Base-by-base conservation (phyloP, 2,329 filamentous ascomycete genomes). In the Microcyclosporella mali region DNA sequence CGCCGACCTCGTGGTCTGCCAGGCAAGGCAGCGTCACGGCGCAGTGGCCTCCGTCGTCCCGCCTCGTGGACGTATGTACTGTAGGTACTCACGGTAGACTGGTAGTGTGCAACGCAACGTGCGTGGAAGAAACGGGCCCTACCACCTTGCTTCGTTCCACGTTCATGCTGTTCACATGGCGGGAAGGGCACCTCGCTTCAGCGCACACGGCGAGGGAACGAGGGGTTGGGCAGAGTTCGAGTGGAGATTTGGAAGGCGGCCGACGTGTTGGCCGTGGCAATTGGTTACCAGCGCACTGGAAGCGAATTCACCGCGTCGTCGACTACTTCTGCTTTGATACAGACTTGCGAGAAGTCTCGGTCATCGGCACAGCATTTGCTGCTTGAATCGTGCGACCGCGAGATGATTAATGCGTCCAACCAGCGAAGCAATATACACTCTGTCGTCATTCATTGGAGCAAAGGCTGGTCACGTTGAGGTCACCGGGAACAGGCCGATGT, bases 201-300 rank as follows among this genome's bases (percentile, higher is more conserved):
- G 4, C 21, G 21, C 21, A 9, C 6, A 4, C 21, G 9, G 21
- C 4, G 21, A 4, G 9, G 21, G 21, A 25, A 25, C n/a, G n/a
- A 9, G 21, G 21, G 21, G 21, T 9, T 15, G 10, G 21, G 18
- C 25, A 28, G 36, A 38, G 36, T 30, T 28, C 36, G 28, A 25
- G 17, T 34, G 33, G 33, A 18, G 15, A 34, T 32, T 32, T 25
- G 21, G 6, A 9, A 25, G 35, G 9, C 35, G 34, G 31, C 39
- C 39, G 39, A 29, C n/a, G 19, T 37, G 21, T 15, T 34, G 31
- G 18, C 36, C 31, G 30, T 25, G 31, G 21, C 44, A 36, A 53
- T 48, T 51, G 51, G 51, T 48, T 53, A 53, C 51, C 51, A 40
- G 33, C 17, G 15, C 11, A 25, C 32, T 39, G 49, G 51, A 45